Evolutionary conservation across 2,329 filamentous ascomycete genomes (phyloP), one percentile per base, ranked within the genome.

Genomic region (Ramularia collo-cygni): DNA sequence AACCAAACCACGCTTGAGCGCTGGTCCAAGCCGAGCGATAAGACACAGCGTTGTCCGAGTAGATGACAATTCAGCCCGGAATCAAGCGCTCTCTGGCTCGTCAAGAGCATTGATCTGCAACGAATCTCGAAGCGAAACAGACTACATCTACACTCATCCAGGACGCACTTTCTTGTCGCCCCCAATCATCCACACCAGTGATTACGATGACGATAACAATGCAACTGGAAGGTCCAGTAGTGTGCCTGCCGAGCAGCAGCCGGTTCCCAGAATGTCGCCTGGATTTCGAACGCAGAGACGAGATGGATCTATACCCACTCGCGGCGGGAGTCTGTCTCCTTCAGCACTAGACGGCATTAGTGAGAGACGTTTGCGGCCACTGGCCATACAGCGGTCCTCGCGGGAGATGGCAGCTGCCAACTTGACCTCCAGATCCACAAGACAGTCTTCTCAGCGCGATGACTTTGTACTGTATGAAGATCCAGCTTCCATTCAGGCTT

Each of bases 1-100:
- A 8, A 37, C 35, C 15, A 36, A 45, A 21, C 35, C 54, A n/a
- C 51, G 50, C 9, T 38, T 58, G 12, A 48, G 44, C 27, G 30
- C 37, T 18, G 47, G 50, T 6, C 47, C 53, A 28, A 43, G 39
- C 19, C 43, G 35, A 8, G 26, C 34, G 12, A 48, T 39, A 12
- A 43, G 38, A 27, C 35, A 39, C 8, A 36, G 44, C 16, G 46
- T 48, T 31, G 46, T 50, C 5, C 40, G 35, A 8, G 51, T 47
- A n/a, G 34, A 51, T n/a, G 42, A 50, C 12, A 51, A 49, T 38
- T n/a, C 14, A 14, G 51, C 40, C 28, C 38, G 50, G 19, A 28
- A 42, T 27, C 35, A 46, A 38, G 42, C 52, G 6, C 32, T 44
- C 10, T 53, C 51, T 2, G 39, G 37, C n/a, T 42, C 45, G 2